Base-by-base conservation (phyloP, 2,329 filamentous ascomycete species). In the Emericellopsis cladophorae region DNA sequence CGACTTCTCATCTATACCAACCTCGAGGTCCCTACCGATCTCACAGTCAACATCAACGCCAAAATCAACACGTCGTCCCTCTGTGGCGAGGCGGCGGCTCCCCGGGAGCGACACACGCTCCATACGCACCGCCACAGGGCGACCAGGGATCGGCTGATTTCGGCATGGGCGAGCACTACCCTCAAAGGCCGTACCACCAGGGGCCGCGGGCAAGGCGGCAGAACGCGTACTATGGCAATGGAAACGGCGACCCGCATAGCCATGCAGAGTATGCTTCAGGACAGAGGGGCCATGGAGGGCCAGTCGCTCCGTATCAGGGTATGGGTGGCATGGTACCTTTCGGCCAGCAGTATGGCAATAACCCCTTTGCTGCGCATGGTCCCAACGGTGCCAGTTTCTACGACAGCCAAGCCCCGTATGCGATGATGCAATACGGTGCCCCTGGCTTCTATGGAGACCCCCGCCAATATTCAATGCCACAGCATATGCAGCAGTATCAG, bases 91-190 rank as follows among this genome's bases (percentile, higher is more conserved):
- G 18, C 23, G n/a, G 31, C 2, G 14, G 29, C 11, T 60, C 65
- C 57, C 44, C 61, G 44, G 58, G 59, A 50, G 53, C 51, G 39
- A 37, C 45, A 36, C 50, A 48, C 41, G 48, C 49, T 49, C 70
- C 72, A 48, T 65, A 65, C 46, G 16, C 23, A 48, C 66, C 75
- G 42, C 74, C 76, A 65, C 83, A 72, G 56, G 68, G 74, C 65
- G 81, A 83, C 56, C 33, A 41, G 12, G 33, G 34, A 10, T 5
- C 11, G 10, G 18, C 11, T 9, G 26, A 40, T 18, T 31, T 31
- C 31, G 31, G 3, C 18, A 34, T 22, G 31, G 16, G 16, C 39
- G 31, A 39, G 4, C 31, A 40, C 14, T 29, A 29, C 26, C 38
- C 29, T 14, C 39, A 35, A 9, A 29, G 26, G 12, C 12, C 26